phyloP scores from a whole-genome alignment of 2,329 filamentous ascomycete species.

The Fusarium foetens region DNA sequence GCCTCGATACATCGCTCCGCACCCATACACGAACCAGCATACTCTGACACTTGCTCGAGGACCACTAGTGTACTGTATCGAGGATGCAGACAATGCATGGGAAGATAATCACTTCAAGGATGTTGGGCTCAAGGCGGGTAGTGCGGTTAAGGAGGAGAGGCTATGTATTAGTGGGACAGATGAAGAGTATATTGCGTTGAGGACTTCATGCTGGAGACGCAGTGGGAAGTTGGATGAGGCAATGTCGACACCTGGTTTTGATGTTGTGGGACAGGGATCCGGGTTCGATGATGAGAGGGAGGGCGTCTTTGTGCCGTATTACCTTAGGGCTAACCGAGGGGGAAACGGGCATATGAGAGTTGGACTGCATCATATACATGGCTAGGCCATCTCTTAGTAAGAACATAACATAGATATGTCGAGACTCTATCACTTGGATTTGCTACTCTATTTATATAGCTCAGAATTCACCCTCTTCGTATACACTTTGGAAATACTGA shows the following conservation, averaged over 20 bases:
- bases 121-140: background rate
- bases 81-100: constrained; percentile 54
- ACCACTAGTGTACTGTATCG: constrained; percentile 69
- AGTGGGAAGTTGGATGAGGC: accelerated
- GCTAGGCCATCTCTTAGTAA: accelerated
- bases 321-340: constrained; percentile 12
- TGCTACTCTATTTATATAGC: accelerated
- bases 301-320: constrained; percentile 19
- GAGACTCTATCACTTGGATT: background rate
- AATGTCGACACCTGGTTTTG: background rate
- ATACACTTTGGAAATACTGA: too few relatives aligned
- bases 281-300: background rate
- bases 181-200: constrained; percentile 23
- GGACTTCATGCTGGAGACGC: constrained; percentile 15
- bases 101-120: constrained; percentile 32
- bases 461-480: accelerated
- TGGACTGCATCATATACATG: background rate
- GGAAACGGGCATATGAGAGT: constrained; percentile 35
- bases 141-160: constrained; percentile 8
- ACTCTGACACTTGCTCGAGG: constrained; percentile 65
- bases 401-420: accelerated
- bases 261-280: accelerated
- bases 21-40: constrained; percentile 66
- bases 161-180: background rate
- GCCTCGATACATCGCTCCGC: constrained; percentile 61